phyloP scores from a whole-genome alignment of 2,329 filamentous ascomycete species.

The Periconia sp. region DNA sequence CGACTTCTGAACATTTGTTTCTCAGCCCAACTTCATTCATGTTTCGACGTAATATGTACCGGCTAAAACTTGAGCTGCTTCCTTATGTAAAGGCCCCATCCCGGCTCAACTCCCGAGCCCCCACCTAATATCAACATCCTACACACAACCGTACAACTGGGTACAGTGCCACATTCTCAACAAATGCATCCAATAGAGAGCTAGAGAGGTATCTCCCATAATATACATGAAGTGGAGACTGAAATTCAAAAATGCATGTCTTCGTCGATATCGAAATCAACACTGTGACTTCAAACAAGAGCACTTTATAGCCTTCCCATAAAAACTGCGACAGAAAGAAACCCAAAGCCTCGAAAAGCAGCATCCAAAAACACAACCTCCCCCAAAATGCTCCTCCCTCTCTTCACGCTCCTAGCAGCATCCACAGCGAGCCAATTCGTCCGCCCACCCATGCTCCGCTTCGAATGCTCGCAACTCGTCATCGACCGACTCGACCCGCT shows the following conservation, averaged over 20 bases:
- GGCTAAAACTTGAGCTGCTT: too few species aligned
- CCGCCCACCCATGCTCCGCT: conserved; percentile 18
- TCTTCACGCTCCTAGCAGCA: conserved; percentile 13
- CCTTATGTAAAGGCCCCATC: neutral
- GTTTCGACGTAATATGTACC: too few species aligned
- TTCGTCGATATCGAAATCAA: too few species aligned
- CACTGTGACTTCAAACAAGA: too few species aligned
- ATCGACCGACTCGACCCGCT: conserved; percentile 26
- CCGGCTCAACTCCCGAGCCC: neutral
- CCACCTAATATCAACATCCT: neutral
- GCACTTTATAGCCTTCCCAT: too few species aligned
- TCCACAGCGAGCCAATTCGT: conserved; percentile 7
- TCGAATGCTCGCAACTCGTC: conserved; percentile 26
- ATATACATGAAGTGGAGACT: neutral
- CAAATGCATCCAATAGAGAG: neutral
- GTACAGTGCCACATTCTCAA: neutral
- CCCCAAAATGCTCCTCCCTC: neutral
- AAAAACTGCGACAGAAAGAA: neutral
- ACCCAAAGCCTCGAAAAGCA: neutral
- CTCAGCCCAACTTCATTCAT: too few species aligned
- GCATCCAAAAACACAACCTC: neutral
- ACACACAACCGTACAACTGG: neutral
- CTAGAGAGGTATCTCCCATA: neutral
- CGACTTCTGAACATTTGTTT: too few species aligned
- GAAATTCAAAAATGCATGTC: neutral